Evolutionary conservation across 495 filamentous ascomycete species (phyloP).

Genomic region (Acidiella bohemica): DNA sequence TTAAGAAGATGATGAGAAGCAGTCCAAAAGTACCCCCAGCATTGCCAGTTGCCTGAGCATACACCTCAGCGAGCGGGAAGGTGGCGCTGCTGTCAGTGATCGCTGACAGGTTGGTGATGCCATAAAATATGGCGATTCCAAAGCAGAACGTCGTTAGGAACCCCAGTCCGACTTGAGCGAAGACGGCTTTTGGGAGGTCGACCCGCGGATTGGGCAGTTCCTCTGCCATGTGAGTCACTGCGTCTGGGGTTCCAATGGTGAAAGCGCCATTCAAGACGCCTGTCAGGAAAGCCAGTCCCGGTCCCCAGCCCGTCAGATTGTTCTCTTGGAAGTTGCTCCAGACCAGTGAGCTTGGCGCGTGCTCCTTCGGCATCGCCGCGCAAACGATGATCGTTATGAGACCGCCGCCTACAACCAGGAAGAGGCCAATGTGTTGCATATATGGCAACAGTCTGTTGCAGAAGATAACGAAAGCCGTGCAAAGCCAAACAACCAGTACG

Average conservation of each 20-base stretch:
- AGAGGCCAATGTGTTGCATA: slow-evolving; percentile 52
- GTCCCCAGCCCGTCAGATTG: slow-evolving; percentile 42
- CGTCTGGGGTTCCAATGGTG: slow-evolving; percentile 60
- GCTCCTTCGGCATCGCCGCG: slow-evolving; percentile 55
- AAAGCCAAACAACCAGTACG: slow-evolving; percentile 53
- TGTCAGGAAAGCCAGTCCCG: slow-evolving; percentile 64
- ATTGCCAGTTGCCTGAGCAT: slow-evolving; percentile 56
- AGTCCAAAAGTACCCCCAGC: slow-evolving; percentile 48
- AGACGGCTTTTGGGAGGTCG: slow-evolving; percentile 47
- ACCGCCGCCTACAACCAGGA: slow-evolving; percentile 55
- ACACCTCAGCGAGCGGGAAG: slow-evolving; percentile 69
- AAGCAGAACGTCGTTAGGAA: slow-evolving; percentile 60
- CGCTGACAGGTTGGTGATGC: slow-evolving; percentile 48
- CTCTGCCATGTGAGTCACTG: slow-evolving; percentile 66
- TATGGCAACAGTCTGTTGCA: slow-evolving; percentile 53
- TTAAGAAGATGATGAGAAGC: slow-evolving; percentile 54
- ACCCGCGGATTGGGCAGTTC: slow-evolving; percentile 55
- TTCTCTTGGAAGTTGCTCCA: slow-evolving; percentile 38
- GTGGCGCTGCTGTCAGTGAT: slow-evolving; percentile 42
- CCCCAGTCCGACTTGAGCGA: slow-evolving; percentile 36
- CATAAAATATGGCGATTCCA: slow-evolving; percentile 60
- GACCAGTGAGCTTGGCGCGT: slow-evolving; percentile 38
- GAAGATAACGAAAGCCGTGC: slow-evolving; percentile 51
- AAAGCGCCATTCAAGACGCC: slow-evolving; percentile 76
- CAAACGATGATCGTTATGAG: slow-evolving; percentile 61